These are phyloP conservation scores for Corinectria fuckeliana DNA, from an alignment of 2,329 filamentous ascomycete species.

Conservation along the genomic window DNA sequence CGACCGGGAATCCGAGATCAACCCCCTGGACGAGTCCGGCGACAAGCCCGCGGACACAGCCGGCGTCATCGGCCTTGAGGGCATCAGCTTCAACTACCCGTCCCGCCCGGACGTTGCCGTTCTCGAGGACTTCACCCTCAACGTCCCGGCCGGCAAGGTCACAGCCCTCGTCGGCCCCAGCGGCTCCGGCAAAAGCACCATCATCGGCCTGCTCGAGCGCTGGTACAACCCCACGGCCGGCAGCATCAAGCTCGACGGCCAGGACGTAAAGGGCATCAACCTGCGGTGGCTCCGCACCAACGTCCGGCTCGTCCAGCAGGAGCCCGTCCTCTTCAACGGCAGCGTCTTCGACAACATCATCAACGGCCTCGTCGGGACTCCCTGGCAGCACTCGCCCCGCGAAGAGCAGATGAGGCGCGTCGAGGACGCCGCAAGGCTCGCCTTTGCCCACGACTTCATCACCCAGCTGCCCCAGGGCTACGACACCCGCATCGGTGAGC, in stretches of 20 bases:
- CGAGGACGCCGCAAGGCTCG: conserved; percentile 51
- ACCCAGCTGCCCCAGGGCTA: conserved; percentile 50
- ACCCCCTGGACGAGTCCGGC: background rate
- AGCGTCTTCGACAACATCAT: conserved; percentile 55
- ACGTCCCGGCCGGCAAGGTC: background rate
- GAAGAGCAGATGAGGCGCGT: conserved; percentile 51
- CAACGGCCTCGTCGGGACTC: conserved; percentile 52
- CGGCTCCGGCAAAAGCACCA: conserved; percentile 47
- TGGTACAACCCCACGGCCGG: conserved; percentile 44
- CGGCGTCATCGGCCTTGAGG: background rate
- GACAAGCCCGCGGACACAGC: background rate
- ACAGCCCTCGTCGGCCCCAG: conserved; percentile 28
- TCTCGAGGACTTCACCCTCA: background rate
- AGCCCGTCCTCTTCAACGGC: conserved; percentile 13
- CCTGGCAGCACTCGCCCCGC: conserved; percentile 43
- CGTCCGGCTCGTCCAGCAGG: conserved; percentile 42
- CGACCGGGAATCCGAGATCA: background rate
- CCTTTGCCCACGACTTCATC: conserved; percentile 58
- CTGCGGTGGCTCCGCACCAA: conserved; percentile 45
- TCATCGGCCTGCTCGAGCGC: conserved; percentile 45
- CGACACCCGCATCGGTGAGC: conserved; percentile 64
- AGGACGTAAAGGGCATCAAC: conserved; percentile 39
- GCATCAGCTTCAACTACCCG: background rate
- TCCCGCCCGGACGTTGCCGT: background rate
- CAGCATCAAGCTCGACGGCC: conserved; percentile 42